Percentiles rank a stretch among this genome's conserved stretches.
Evolutionary conservation across 805 yeast species (phyloP).

Genomic region (Cyberlindnera subsufficiens): DNA sequence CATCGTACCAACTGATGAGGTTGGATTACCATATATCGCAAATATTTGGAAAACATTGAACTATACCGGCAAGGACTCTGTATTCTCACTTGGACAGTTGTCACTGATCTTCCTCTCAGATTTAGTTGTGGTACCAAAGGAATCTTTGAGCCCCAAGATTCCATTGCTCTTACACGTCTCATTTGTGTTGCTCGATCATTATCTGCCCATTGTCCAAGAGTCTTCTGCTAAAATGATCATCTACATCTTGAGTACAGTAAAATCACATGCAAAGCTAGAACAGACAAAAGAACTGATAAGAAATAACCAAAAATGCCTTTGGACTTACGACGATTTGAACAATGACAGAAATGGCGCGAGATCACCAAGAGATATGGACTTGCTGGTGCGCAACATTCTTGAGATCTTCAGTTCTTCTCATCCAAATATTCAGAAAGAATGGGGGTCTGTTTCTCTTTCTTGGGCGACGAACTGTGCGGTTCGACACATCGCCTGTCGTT

Average conservation of each 20-base stretch:
- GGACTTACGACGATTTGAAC: conserved; percentile 85
- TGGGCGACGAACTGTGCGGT: conserved; percentile 99
- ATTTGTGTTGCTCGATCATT: conserved; percentile 82
- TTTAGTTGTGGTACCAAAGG: conserved; percentile 60
- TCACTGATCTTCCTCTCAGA: conserved; percentile 85
- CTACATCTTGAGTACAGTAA: conserved; percentile 57
- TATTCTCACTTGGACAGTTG: conserved; percentile 82
- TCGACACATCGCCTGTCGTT: conserved; percentile 92
- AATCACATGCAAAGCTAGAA: conserved; percentile 46
- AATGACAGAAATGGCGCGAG: conserved; percentile 74
- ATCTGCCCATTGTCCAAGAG: conserved; percentile 73
- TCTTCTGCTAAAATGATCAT: conserved; percentile 75
- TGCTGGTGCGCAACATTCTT: conserved; percentile 56
- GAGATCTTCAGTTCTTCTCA: conserved; percentile 44
- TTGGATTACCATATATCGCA: conserved; percentile 68
- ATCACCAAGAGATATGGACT: conserved; percentile 83
- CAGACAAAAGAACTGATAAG: conserved; percentile 55
- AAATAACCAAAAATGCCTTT: conserved; percentile 42
- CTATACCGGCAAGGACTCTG: conserved; percentile 56
- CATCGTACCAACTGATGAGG: conserved; percentile 28
- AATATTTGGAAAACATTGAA: conserved; percentile 55
- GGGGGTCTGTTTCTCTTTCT: conserved; percentile 76
- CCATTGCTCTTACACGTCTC: conserved; percentile 77
- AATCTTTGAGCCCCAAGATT: conserved; percentile 50
- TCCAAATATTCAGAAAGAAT: conserved; percentile 61